Conservation (phyloP, 2,329 filamentous ascomycete species). For the Talaromyces atroroseus region DNA sequence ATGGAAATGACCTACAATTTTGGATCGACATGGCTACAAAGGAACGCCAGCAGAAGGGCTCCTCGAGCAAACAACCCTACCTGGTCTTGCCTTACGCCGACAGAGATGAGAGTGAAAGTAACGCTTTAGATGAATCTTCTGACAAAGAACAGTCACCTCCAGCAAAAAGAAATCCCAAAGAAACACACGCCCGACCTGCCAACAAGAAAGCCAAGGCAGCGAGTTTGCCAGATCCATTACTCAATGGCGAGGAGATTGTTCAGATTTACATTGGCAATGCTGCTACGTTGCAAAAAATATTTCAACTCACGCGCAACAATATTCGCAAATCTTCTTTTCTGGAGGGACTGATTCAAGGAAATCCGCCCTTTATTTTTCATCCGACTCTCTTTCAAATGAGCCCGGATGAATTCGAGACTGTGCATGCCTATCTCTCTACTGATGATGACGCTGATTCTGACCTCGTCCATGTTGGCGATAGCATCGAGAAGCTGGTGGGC, state of each 20-base stretch:
- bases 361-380: slow-evolving; percentile 1
- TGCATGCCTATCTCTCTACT: neutral
- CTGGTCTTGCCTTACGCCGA: neutral
- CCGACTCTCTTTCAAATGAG: slow-evolving; percentile 2
- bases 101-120: neutral
- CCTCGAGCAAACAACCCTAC: neutral
- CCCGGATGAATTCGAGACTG: neutral
- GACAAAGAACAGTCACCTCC: neutral
- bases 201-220: neutral
- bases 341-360: neutral
- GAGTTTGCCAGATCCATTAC: neutral
- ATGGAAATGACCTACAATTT: neutral
- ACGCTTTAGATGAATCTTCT: neutral
- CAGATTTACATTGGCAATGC: slow-evolving; percentile 5
- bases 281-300: neutral
- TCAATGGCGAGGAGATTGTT: neutral
- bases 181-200: too few relatives aligned
- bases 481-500: neutral
- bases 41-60: neutral
- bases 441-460: neutral
- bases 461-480: neutral
- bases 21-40: slow-evolving; percentile 7
- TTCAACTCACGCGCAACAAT: neutral
- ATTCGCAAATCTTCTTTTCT: slow-evolving; percentile 8
- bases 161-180: neutral